Percentiles rank a stretch among this genome's conserved stretches.
These are phyloP conservation scores for Rhodocollybia butyracea DNA, from an alignment of 768 basidiomycete genomes.

Conservation along the genomic window DNA sequence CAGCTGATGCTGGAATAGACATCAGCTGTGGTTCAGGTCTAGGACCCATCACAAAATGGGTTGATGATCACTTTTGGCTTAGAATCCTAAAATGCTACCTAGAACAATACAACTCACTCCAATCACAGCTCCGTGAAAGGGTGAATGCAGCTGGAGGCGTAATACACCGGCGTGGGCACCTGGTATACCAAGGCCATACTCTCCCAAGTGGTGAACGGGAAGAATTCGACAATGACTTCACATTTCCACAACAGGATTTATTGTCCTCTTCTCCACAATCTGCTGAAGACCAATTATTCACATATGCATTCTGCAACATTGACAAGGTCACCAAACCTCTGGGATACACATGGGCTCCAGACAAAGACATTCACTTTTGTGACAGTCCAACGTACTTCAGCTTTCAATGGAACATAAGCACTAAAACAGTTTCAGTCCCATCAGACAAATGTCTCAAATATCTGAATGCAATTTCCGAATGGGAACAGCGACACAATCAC, in stretches of 20 bases:
- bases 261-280: constrained; percentile 18
- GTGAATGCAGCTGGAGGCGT: constrained; percentile 10
- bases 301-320: constrained; percentile 29
- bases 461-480: constrained; percentile 22
- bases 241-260: constrained; percentile 16
- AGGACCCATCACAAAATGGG: constrained; percentile 27
- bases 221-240: constrained; percentile 32
- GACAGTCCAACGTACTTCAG: constrained; percentile 21
- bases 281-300: constrained; percentile 12
- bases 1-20: constrained; percentile 19
- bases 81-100: constrained; percentile 19
- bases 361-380: constrained; percentile 24
- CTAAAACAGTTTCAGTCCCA: constrained; percentile 19
- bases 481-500: constrained; percentile 21
- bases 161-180: constrained; percentile 5
- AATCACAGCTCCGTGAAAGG: constrained; percentile 5
- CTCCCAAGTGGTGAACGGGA: constrained; percentile 14
- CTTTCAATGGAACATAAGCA: constrained; percentile 26
- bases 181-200: constrained; percentile 18
- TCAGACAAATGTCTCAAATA: constrained; percentile 28
- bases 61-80: no score
- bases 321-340: constrained; percentile 26
- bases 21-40: constrained; percentile 22
- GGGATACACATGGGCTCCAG: constrained; percentile 28
- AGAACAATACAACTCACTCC: constrained; percentile 21